Conservation (phyloP, 2,329 filamentous ascomycete genomes). For the Scytalidium lignicola region DNA sequence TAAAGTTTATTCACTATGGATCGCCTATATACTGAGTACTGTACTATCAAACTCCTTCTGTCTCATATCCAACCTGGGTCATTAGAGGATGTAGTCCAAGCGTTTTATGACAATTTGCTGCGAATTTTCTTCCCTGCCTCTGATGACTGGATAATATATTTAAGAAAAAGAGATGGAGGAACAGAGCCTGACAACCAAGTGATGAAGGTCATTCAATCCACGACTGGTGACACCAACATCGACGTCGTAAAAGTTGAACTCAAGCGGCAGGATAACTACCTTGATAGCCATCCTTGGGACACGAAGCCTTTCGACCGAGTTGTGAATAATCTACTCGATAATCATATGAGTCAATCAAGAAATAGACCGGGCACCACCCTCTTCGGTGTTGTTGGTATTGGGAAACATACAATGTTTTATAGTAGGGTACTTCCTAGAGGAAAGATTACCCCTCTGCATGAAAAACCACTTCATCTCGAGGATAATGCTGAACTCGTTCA, state of each 20-base stretch:
- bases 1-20: no score
- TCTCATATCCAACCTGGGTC: no score
- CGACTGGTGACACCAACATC: background rate
- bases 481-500: slow-evolving; percentile 2
- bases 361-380: slow-evolving; percentile 1
- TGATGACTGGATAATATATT: no score
- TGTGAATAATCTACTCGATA: slow-evolving; percentile 2
- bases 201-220: no score
- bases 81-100: no score
- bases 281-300: background rate
- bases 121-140: no score
- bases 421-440: slow-evolving; percentile 1
- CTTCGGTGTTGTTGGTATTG: slow-evolving; percentile 4
- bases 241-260: slow-evolving; percentile 2
- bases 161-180: no score
- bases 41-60: no score
- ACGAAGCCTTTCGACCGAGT: background rate
- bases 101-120: no score
- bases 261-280: background rate
- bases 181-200: no score
- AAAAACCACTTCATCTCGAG: slow-evolving; percentile 1
- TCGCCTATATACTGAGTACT: no score
- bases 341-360: slow-evolving; percentile 3
- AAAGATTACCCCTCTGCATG: background rate
- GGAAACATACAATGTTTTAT: slow-evolving; percentile 1